Evolutionary conservation across 306 rosid species (phyloP).

Genomic region (Clitoria ternatea): DNA sequence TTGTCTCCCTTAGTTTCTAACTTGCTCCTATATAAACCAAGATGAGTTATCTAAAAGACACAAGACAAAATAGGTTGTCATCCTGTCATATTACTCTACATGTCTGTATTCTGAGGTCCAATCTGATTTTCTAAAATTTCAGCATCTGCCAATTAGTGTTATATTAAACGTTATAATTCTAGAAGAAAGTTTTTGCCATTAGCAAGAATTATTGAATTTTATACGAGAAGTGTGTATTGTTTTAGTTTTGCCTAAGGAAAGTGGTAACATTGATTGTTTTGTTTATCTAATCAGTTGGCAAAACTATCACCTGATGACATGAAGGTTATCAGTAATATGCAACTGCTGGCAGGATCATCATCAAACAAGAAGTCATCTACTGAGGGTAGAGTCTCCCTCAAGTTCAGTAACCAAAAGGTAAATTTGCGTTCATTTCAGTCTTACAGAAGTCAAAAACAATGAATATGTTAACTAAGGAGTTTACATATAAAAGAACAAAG

Average conservation of each 20-base stretch:
- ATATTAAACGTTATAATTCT: background rate
- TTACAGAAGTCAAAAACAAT: slow-evolving; percentile 6
- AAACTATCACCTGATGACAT: slow-evolving; percentile 73
- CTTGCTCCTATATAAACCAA: background rate
- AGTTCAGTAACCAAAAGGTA: slow-evolving; percentile 81
- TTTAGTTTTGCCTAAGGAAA: slow-evolving; percentile 6
- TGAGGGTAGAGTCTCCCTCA: slow-evolving; percentile 60
- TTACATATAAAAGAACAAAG: background rate
- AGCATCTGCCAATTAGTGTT: background rate
- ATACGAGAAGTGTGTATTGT: background rate
- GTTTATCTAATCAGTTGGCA: slow-evolving; percentile 60
- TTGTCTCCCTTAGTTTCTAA: background rate
- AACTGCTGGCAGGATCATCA: slow-evolving; percentile 56
- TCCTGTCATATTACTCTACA: background rate
- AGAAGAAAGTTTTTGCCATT: background rate
- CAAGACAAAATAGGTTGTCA: background rate
- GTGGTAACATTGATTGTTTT: slow-evolving; percentile 8
- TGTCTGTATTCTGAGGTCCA: background rate
- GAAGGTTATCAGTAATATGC: slow-evolving; percentile 80
- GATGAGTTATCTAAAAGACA: slow-evolving; percentile 9
- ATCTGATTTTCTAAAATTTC: background rate
- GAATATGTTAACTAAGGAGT: background rate
- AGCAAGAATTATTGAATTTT: background rate
- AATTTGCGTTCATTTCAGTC: slow-evolving; percentile 11
- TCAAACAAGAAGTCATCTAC: slow-evolving; percentile 43